A percentile compares a stretch with the other conserved stretches of the same genome.
These are phyloP conservation scores for Pharnaceum exiguum DNA, from an alignment of 148 eudicot genomes.

Conservation along the genomic window DNA sequence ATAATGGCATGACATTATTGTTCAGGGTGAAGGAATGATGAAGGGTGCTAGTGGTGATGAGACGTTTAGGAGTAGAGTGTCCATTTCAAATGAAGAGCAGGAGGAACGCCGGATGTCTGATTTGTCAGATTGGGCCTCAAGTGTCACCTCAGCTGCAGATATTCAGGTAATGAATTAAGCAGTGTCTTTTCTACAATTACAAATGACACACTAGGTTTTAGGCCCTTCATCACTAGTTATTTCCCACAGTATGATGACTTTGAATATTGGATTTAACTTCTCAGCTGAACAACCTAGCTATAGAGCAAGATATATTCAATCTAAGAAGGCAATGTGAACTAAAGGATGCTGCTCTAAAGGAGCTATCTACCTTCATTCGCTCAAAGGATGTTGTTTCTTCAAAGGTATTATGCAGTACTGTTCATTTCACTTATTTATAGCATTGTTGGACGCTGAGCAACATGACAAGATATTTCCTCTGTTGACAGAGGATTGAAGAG, in stretches of 20 bases:
- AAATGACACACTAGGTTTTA: no score
- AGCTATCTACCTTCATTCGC: slow-evolving; percentile 54
- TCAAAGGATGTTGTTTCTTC: slow-evolving; percentile 54
- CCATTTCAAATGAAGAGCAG: slow-evolving; percentile 44
- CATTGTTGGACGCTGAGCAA: neutral
- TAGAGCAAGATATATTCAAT: slow-evolving; percentile 56
- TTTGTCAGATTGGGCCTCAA: slow-evolving; percentile 90
- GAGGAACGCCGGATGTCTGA: slow-evolving; percentile 96
- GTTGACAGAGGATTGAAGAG: slow-evolving; percentile 68
- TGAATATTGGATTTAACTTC: slow-evolving; percentile 3
- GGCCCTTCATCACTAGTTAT: neutral
- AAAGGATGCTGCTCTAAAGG: slow-evolving; percentile 65
- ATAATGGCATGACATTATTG: neutral
- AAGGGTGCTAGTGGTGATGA: slow-evolving; percentile 38
- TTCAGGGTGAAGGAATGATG: slow-evolving; percentile 28
- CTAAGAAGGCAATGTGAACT: slow-evolving; percentile 73
- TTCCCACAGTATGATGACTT: neutral
- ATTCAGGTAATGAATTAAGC: slow-evolving; percentile 40
- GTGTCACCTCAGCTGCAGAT: slow-evolving; percentile 64
- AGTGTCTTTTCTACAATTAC: neutral
- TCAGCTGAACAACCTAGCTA: slow-evolving; percentile 54
- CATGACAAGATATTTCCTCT: neutral
- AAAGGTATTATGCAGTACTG: slow-evolving; percentile 38
- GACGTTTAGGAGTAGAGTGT: slow-evolving; percentile 29
- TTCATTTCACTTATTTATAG: neutral